phyloP scores from a whole-genome alignment of 257 asterid genomes.

The Lycium ferocissimum region DNA sequence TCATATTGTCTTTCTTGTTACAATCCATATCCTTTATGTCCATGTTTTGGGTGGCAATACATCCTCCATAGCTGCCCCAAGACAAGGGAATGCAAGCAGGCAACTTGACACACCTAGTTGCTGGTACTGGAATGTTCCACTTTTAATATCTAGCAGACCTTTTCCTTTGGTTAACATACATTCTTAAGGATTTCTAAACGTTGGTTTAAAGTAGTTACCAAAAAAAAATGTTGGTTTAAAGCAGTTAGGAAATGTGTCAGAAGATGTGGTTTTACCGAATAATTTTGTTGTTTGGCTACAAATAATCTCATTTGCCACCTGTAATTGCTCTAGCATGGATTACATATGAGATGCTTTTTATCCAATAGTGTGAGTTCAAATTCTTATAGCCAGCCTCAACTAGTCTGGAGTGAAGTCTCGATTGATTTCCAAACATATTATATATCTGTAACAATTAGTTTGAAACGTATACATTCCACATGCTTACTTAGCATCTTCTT shows the following conservation, averaged over 20 bases:
- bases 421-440: slow-evolving; percentile 4
- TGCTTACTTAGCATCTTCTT: slow-evolving; percentile 20
- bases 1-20: not conserved
- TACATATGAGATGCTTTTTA: not conserved
- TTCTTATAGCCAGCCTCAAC: slow-evolving; percentile 10
- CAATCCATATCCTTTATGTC: slow-evolving; percentile 18
- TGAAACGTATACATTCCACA: not conserved
- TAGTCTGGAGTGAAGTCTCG: not conserved
- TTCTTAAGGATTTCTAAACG: slow-evolving; percentile 5
- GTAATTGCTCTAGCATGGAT: slow-evolving; percentile 22
- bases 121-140: slow-evolving; percentile 2
- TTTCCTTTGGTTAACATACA: not conserved
- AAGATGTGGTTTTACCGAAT: slow-evolving; percentile 13
- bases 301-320: not conserved
- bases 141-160: slow-evolving; percentile 1
- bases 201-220: not conserved
- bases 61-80: slow-evolving; percentile 20
- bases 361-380: not conserved
- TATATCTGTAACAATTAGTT: slow-evolving; percentile 10
- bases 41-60: slow-evolving; percentile 24
- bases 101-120: not conserved
- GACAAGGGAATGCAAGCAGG: not conserved
- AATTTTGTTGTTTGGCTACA: slow-evolving; percentile 1
- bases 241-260: not conserved
- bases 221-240: not conserved